Conservation (phyloP, 768 basidiomycete species). For the Asterophora lycoperdoides region DNA sequence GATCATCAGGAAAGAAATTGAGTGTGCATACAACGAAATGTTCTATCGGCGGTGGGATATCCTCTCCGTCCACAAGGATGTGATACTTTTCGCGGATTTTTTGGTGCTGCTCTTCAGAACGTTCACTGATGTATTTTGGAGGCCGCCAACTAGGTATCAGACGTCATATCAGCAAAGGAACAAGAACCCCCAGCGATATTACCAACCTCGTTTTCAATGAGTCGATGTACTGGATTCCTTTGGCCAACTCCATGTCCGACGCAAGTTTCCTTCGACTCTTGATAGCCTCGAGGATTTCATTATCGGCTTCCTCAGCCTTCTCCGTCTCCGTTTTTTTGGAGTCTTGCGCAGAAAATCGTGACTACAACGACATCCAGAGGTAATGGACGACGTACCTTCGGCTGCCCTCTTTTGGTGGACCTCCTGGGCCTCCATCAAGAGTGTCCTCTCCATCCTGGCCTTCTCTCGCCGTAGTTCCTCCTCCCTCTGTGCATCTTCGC, state of each 20-base stretch:
- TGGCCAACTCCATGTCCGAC: constrained; percentile 88
- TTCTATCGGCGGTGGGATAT: constrained; percentile 90
- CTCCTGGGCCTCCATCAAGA: constrained; percentile 92
- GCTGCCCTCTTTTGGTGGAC: constrained; percentile 80
- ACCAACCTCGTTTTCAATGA: constrained; percentile 73
- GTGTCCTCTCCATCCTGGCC: constrained; percentile 77
- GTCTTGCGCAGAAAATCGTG: constrained; percentile 38
- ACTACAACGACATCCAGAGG: background rate
- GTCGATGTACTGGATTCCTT: constrained; percentile 89
- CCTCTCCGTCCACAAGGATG: constrained; percentile 91
- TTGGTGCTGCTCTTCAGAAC: constrained; percentile 63
- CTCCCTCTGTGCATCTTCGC: constrained; percentile 72
- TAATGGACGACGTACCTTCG: constrained; percentile 52
- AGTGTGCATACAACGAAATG: constrained; percentile 61
- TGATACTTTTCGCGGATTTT: constrained; percentile 86
- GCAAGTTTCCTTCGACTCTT: constrained; percentile 87
- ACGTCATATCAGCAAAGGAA: background rate
- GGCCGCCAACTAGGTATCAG: constrained; percentile 69
- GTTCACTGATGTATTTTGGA: constrained; percentile 75
- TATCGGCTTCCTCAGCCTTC: constrained; percentile 84
- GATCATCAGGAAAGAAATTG: constrained; percentile 2
- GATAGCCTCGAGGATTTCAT: constrained; percentile 87
- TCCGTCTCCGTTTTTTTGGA: constrained; percentile 85
- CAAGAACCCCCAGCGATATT: background rate
- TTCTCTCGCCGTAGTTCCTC: constrained; percentile 74